Conservation (phyloP, 2,329 filamentous ascomycete genomes). For the Aspergillus carbonarius region DNA sequence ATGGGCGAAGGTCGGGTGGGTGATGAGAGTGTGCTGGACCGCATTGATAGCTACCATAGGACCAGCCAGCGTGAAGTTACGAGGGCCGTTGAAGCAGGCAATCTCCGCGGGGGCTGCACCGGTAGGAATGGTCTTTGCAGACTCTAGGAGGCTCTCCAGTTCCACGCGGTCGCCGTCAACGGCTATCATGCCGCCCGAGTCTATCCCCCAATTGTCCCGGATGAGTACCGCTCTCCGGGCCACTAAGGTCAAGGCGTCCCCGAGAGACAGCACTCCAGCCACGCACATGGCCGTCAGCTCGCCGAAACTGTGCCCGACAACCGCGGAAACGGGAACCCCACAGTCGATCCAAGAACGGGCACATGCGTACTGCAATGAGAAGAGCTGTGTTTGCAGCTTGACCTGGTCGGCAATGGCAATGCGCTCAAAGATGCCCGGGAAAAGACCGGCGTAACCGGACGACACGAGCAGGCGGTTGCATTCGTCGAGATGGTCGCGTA, state of each 20-base stretch:
- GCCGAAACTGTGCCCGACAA: constrained; percentile 43
- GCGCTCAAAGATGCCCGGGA: constrained; percentile 29
- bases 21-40: constrained; percentile 11
- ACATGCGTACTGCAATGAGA: constrained; percentile 40
- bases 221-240: constrained; percentile 33
- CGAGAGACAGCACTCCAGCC: constrained; percentile 29
- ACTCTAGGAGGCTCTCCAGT: constrained; percentile 3
- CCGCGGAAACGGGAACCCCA: constrained; percentile 32
- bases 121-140: not conserved
- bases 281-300: constrained; percentile 37
- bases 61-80: constrained; percentile 24
- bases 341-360: constrained; percentile 40
- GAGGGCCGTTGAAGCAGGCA: constrained; percentile 25
- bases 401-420: constrained; percentile 11
- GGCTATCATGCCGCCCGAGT: constrained; percentile 35
- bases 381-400: constrained; percentile 38
- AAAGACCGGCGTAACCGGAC: constrained; percentile 25
- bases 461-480: constrained; percentile 31
- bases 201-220: constrained; percentile 30
- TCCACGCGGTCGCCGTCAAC: constrained; percentile 29
- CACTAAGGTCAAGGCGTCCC: constrained; percentile 32
- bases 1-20: not conserved
- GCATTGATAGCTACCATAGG: constrained; percentile 14
- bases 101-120: constrained; percentile 19
- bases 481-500: constrained; percentile 34